These are phyloP conservation scores for Candida krabiensis DNA, from an alignment of 805 yeast species.

Conservation along the genomic window DNA sequence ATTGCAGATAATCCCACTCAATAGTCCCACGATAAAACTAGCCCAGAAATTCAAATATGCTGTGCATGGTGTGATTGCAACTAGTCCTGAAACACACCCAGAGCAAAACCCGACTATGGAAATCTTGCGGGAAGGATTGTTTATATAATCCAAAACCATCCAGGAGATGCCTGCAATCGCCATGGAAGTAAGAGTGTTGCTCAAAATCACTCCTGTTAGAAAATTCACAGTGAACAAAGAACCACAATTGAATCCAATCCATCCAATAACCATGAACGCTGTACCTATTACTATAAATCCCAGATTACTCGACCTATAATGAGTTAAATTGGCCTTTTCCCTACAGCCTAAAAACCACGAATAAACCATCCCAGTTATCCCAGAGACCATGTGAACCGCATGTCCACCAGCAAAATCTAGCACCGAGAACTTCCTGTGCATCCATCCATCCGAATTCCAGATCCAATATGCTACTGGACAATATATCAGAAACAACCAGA, in stretches of 20 bases:
- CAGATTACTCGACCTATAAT: slow-evolving; percentile 85
- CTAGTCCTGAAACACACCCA: slow-evolving; percentile 87
- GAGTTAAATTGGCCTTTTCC: slow-evolving; percentile 59
- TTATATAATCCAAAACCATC: slow-evolving; percentile 77
- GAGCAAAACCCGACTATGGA: slow-evolving; percentile 91
- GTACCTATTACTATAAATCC: slow-evolving; percentile 86
- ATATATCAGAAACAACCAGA: slow-evolving; percentile 87
- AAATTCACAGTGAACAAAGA: slow-evolving; percentile 75
- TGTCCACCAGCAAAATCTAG: slow-evolving; percentile 95
- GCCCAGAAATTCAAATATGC: slow-evolving; percentile 87
- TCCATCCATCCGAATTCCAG: slow-evolving; percentile 92
- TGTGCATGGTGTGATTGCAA: slow-evolving; percentile 92
- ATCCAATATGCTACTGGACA: slow-evolving; percentile 90
- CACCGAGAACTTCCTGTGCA: slow-evolving; percentile 69
- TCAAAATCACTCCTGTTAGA: slow-evolving; percentile 74
- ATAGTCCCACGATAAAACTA: slow-evolving; percentile 73
- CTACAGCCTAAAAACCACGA: slow-evolving; percentile 74
- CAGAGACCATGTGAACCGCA: slow-evolving; percentile 84
- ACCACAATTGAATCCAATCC: slow-evolving; percentile 91
- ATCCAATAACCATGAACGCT: slow-evolving; percentile 76
- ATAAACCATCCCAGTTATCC: slow-evolving; percentile 83
- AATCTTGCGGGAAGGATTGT: slow-evolving; percentile 61
- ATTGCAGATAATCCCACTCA: slow-evolving; percentile 78
- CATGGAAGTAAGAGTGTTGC: slow-evolving; percentile 81
- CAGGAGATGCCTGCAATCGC: slow-evolving; percentile 82